Base-by-base conservation (phyloP, 176 grass and related monocot genomes). In the Musa beccarii region DNA sequence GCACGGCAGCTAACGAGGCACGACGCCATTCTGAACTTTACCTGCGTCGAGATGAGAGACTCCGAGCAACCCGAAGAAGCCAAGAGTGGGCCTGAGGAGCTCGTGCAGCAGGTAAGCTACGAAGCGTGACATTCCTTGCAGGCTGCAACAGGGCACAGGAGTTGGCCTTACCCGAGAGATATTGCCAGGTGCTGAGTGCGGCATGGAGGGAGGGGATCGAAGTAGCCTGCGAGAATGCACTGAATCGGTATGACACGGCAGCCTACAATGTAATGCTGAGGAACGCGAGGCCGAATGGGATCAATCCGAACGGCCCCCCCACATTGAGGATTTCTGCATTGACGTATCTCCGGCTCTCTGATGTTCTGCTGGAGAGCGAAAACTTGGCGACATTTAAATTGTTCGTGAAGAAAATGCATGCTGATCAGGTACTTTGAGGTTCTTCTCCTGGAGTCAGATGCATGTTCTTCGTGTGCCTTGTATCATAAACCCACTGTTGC, bases 391-490 rank as follows among this genome's bases (percentile, higher is more conserved):
- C 87, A 78, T 96, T 96, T 72, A 83, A 72, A 82, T 83, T 66
- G 68, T 96, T 96, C 85, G 87, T 89, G 50, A 83, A 73, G 81
- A 87, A 87, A 88, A 97, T 97, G 93, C 93, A 97, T 80, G 93
- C 93, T 85, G 87, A 97, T 63, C 81, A 85, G 90, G 93, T 43
- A 43, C 5, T 43, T 43, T 96, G 69, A 51, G 21, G 11, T 73
- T 34, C 34, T 43, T 43, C 34, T 43, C 34, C 34, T 28, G 28
- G 0, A 8, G 13, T 8, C 25, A 11, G 34, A 14, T 69, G 21
- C 34, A 8, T 6, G 14, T 12, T 57, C 34, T 43, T 43, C 34
- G 4, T 6, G 34, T 43, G 34, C 6, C 34, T 43, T 43, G 34
- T 6, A 6, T 43, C 34, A 43, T 6, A 43, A 43, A 43, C 34